These are phyloP conservation scores for Aureobasidium sp. DNA, from an alignment of 2,329 filamentous ascomycete genomes.

Conservation along the genomic window DNA sequence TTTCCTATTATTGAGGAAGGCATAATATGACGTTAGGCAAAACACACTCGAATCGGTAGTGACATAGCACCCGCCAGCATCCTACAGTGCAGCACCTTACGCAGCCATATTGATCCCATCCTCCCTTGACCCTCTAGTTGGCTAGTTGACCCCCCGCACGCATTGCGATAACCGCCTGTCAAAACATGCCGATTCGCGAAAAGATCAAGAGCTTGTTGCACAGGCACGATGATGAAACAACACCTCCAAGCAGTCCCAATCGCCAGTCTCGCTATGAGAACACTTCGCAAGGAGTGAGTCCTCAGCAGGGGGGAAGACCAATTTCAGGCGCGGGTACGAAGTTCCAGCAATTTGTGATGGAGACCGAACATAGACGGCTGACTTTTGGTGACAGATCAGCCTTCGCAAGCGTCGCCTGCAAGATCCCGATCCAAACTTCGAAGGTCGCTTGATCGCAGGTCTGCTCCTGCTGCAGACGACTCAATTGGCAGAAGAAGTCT, in stretches of 20 bases:
- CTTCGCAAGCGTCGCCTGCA: slow-evolving; percentile 3
- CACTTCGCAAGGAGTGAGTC: neutral
- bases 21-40: slow-evolving; percentile 9
- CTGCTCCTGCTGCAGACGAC: neutral
- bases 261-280: neutral
- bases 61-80: slow-evolving; percentile 1
- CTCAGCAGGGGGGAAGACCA: neutral
- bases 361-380: neutral
- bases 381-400: slow-evolving; percentile 5
- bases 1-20: neutral
- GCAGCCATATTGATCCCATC: slow-evolving; percentile 9
- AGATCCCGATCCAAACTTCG: slow-evolving; percentile 4
- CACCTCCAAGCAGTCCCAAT: neutral
- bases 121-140: slow-evolving; percentile 7
- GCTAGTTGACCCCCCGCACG: neutral
- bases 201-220: slow-evolving; percentile 13
- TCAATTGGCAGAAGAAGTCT: neutral
- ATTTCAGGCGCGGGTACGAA: neutral
- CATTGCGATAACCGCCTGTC: neutral
- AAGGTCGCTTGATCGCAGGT: slow-evolving; percentile 5
- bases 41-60: neutral
- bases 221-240: slow-evolving; percentile 7
- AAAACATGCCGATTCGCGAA: slow-evolving; percentile 9
- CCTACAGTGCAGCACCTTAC: neutral
- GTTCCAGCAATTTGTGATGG: neutral